These are phyloP conservation scores for Rhododendron ferrugineum DNA, from an alignment of 148 eudicot species.

Conservation along the genomic window DNA sequence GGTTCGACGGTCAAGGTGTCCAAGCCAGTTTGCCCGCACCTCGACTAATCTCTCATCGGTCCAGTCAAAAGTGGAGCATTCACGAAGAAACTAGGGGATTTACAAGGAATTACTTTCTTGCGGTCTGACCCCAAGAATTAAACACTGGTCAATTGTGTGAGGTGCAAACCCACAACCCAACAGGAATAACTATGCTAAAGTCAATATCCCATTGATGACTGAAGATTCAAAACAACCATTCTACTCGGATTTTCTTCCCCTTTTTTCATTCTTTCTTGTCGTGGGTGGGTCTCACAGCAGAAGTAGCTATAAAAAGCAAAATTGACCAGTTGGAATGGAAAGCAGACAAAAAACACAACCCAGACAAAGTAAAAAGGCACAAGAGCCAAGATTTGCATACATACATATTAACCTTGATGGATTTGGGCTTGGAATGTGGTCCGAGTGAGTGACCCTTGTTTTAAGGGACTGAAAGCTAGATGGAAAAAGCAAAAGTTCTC, in stretches of 20 bases:
- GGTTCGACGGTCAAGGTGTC: not conserved
- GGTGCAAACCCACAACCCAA: not conserved
- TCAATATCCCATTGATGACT: not conserved
- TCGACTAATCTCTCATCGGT: not conserved
- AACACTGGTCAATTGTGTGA: not conserved
- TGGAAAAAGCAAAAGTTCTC: slow-evolving; percentile 25
- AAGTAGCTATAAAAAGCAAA: slow-evolving; percentile 14
- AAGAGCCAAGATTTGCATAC: slow-evolving; percentile 19
- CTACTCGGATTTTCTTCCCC: not conserved
- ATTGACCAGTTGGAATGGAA: slow-evolving; percentile 6
- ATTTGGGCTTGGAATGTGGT: not conserved
- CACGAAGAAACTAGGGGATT: too few relatives aligned
- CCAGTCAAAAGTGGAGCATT: too few relatives aligned
- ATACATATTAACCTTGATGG: not conserved
- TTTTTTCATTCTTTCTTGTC: not conserved
- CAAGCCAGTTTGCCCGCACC: too few relatives aligned
- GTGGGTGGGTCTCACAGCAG: not conserved
- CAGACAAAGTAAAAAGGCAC: slow-evolving; percentile 19
- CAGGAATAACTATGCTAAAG: not conserved
- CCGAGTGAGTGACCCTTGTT: slow-evolving; percentile 21
- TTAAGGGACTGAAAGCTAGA: slow-evolving; percentile 31
- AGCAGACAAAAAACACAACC: slow-evolving; percentile 18
- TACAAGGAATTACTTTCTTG: too few relatives aligned
- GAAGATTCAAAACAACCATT: not conserved
- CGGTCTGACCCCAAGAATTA: too few relatives aligned